phyloP scores from a whole-genome alignment of 163 green algal genomes.

The Smithsoniella earleae region DNA sequence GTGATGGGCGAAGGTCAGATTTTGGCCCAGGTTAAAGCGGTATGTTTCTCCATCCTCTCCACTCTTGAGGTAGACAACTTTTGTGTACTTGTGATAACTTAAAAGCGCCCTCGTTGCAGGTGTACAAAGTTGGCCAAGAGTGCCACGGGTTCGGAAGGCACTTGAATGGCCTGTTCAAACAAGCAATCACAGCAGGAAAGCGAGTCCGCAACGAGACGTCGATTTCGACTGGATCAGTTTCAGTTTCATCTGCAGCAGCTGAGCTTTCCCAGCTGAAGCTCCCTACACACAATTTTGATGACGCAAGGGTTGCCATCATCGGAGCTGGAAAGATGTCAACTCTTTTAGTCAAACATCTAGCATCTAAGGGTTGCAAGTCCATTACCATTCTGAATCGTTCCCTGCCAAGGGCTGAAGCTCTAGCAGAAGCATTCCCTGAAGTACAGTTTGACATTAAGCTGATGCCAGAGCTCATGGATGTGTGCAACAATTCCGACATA shows the following conservation, averaged over 20 bases:
- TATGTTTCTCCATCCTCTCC: background rate
- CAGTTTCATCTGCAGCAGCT: constrained; percentile 83
- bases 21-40: constrained; percentile 78
- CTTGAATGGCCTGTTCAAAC: constrained; percentile 97
- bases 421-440: constrained; percentile 79
- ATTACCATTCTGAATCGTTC: constrained; percentile 82
- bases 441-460: constrained; percentile 88
- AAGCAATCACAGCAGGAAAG: constrained; percentile 95
- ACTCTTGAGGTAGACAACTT: background rate
- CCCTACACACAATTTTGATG: constrained; percentile 67
- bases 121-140: constrained; percentile 90
- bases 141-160: constrained; percentile 85
- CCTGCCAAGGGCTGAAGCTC: constrained; percentile 71
- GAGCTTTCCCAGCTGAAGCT: constrained; percentile 98
- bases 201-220: constrained; percentile 90
- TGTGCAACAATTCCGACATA: constrained; percentile 67
- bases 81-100: background rate
- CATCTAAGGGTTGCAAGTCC: constrained; percentile 82
- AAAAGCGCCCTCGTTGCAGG: constrained; percentile 43
- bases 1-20: constrained; percentile 99
- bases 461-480: constrained; percentile 83
- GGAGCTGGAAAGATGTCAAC: constrained; percentile 96
- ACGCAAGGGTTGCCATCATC: constrained; percentile 84
- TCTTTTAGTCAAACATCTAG: constrained; percentile 95
- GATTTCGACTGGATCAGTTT: constrained; percentile 87